Base-by-base conservation (phyloP, 2,329 filamentous ascomycete species). In the Parastagonospora avenae region DNA sequence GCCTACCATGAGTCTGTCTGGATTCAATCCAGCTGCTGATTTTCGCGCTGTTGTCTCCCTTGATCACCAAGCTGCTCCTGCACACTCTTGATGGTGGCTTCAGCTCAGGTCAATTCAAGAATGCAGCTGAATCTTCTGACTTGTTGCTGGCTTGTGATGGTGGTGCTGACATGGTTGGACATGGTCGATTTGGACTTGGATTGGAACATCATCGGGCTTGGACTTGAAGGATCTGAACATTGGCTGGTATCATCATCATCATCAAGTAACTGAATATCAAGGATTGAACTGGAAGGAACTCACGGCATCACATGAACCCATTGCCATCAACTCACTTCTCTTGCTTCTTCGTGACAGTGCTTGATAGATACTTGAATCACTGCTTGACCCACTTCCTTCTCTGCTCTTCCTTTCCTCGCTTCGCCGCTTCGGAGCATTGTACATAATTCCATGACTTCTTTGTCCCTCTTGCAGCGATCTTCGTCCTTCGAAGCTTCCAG, bases 61-160 rank as follows among this genome's bases (percentile, higher is more conserved):
- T 35, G 42, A 44, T 44, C 42, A 41, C 12, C 8, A n/a, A 32
- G 30, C 31, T 44, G 42, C 24, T 24, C 31, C 44, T 40, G 44
- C 44, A 46, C 44, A 46, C 36, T 46, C 44, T 32, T 46, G 44
- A 46, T 46, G 44, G 44, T 35, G 44, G 36, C 44, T 40, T 46
- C 44, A 35, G 36, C 36, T 46, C 44, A 32, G 44, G 44, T 40
- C 36, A 46, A 46, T 40, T 46, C 44, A 46, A 33, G 44, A 46
- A 46, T 40, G 44, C 44, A 46, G 44, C 24, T 46, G 27, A 32
- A 29, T 33, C 28, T 19, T 19, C 42, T 33, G 32, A n/a, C n/a
- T 11, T 41, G 14, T 14, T n/a, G 39, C 4, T 30, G 39, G 39
- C 30, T 36, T 28, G n/a, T 36, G 31, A 33, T 28, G 42, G 31